Base-by-base conservation (phyloP, 1,139 yeast genomes). In the Chernovozyma sophiae-reginae region DNA sequence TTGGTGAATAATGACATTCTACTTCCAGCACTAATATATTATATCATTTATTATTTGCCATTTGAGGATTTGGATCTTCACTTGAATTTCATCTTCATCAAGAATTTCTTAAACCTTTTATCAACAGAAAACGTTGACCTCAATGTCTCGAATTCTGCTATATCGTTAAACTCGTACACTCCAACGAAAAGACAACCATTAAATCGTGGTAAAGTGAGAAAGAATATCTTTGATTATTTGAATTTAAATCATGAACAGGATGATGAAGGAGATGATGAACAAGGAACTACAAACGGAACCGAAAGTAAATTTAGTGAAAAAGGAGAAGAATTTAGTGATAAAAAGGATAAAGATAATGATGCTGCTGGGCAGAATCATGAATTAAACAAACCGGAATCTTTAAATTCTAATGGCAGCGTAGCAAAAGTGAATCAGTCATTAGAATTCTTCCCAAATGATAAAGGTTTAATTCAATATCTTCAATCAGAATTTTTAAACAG, bases 1-100 rank as follows among this genome's bases (percentile, higher is more conserved):
- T 48, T 59, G 30, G 57, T 69, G 32, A 66, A 59, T 47, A 68
- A 67, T 46, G 75, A 69, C 42, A 46, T 65, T 18, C 49, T 69
- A 30, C 55, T 69, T 28, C 75, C 74, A 2, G 49, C 64, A 2
- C 53, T 69, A 39, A 69, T 69, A 22, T 66, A 63, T 44, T 48
- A 65, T 35, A 47, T 67, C 24, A 56, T 69, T 18, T 55, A 62
- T 42, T 52, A 55, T 38, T 26, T 53, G 7, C 35, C 44, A 8
- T 40, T 46, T 41, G 46, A 49, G 34, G 31, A 43, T 28, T 35
- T 44, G 17, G 69, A 68, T 17, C 51, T 69, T 28, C 61, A 58
- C 42, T 56, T 69, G 42, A 65, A 65, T 43, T 64, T 68, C 46
- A 49, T 55, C 17, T 69, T 66, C 41, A 60, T 68, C 38, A 61